Evolutionary conservation across 805 yeast genomes (phyloP), one percentile per base, ranked within the genome.

Genomic region (Candida alai): DNA sequence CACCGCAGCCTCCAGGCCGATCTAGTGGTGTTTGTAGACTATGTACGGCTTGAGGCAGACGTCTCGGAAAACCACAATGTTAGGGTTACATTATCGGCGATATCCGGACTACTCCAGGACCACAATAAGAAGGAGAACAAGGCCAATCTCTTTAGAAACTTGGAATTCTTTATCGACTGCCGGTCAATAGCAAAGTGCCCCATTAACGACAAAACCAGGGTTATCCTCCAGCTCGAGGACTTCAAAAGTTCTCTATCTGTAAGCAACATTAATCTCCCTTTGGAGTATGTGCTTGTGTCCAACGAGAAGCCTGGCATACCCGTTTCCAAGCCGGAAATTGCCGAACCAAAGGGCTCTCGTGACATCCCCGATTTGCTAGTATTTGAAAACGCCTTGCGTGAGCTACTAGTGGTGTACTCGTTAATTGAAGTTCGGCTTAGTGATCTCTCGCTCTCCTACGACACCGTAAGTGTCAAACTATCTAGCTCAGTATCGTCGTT

Each of bases 401-500:
- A 36, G 15, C 14, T 35, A 6, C 25, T 37, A 35, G 27, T 30
- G 16, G 22, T 42, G 6, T 32, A 30, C 19, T 34, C 32, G 4
- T 12, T 42, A 30, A 31, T 44, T 16, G 44, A 49, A 16, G 24
- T 56, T 16, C 41, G 45, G 4, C 24, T 60, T 9, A 65, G 59
- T 32, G 60, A 60, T 22, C 44, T 55, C 24, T 39, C 41, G n/a
- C 17, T 54, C 25, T 20, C 47, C 7, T 44, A 45, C 35, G 46
- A 48, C 3, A 45, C 49, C 6, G 26, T 47, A 6, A 34, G 34
- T 6, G 22, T 48, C 20, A 33, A 47, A 18, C 28, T 48, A 13
- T 44, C 57, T 8, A 59, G 52, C 20, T 45, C 58, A 14, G 46
- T 43, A 15, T 34, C 49, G 8, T 33, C 47, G 5, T 20, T 59